phyloP scores from a whole-genome alignment of 2,329 filamentous ascomycete genomes.

The Botrytis tulipae region DNA sequence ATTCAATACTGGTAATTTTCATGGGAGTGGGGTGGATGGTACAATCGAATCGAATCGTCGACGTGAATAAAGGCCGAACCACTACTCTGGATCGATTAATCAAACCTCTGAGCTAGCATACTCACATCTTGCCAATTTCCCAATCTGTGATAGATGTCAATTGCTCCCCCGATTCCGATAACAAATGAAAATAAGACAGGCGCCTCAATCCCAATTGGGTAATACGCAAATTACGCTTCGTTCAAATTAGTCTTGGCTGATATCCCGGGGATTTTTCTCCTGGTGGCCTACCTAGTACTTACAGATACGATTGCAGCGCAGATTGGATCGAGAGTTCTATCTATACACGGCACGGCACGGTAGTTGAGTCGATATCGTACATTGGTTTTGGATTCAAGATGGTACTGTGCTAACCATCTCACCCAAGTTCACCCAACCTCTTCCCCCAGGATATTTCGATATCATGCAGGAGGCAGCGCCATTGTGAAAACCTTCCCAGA shows the following conservation, averaged over 20 bases:
- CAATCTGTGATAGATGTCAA: background rate
- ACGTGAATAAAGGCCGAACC: background rate
- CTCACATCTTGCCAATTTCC: background rate
- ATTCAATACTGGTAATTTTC: background rate
- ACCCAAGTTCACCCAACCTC: background rate
- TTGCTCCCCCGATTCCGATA: background rate
- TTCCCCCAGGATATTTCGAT: background rate
- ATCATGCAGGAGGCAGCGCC: background rate
- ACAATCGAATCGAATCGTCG: background rate
- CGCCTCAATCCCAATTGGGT: background rate
- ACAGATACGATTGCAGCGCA: constrained; percentile 4
- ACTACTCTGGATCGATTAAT: constrained; percentile 2
- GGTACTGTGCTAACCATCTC: background rate
- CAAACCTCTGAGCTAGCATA: background rate
- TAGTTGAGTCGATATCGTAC: background rate
- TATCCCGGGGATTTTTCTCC: background rate
- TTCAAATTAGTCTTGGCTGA: background rate
- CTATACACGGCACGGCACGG: background rate
- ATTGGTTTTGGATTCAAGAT: background rate
- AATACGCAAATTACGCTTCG: background rate
- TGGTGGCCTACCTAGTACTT: background rate
- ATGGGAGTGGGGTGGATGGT: background rate
- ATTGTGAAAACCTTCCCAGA: background rate
- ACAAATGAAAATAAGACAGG: background rate
- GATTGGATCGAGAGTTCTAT: background rate